Evolutionary conservation across 2,329 filamentous ascomycete species (phyloP), one percentile per base, ranked within the genome.

Genomic region (Pseudocercospora crystallina): DNA sequence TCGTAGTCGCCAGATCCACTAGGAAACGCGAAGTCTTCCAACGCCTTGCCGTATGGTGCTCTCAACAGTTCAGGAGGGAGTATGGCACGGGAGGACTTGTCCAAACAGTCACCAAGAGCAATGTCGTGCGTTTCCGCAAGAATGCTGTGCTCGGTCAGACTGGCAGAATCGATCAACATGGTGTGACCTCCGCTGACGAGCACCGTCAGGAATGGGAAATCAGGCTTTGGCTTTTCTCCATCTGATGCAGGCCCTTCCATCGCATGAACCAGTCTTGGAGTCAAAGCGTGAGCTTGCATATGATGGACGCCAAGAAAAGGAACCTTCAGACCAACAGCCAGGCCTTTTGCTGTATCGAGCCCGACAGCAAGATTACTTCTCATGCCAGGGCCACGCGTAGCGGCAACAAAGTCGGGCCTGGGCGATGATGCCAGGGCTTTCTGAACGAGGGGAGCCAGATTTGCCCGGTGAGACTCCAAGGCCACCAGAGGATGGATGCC

Each of bases 271-370:
- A 99, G 80, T 8, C 90, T 80, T 12, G 92, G 88, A 13, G 94
- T 97, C 56, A 99, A 74, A 13, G 94, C 87, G 70, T 99, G 94
- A 9, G 91, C 94, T 69, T 96, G 91, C 94, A 99, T 97, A 70
- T 99, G 94, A 69, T 99, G 88, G 1, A 96, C 88, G 0, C 84
- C 94, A 1, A 97, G 69, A 30, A 97, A 74, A 2, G 92, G 91
- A 33, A 90, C 80, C 57, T 84, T 80, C 89, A 89, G 95, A 33
- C 89, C 90, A 14, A 88, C 77, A 0, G 91, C 84, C 14, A 97
- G 78, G 0, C 90, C 94, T 71, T 97, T 97, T 13, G 90, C 94
- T 15, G 84, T 85, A 65, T 90, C 85, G 9, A 97, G 69, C 0
- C 94, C 94, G 12, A 86, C 83, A 14, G 83, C 80, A 29, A 99